Base-by-base conservation (phyloP, 1,139 yeast species). In the Yamadazyma aaseri region DNA sequence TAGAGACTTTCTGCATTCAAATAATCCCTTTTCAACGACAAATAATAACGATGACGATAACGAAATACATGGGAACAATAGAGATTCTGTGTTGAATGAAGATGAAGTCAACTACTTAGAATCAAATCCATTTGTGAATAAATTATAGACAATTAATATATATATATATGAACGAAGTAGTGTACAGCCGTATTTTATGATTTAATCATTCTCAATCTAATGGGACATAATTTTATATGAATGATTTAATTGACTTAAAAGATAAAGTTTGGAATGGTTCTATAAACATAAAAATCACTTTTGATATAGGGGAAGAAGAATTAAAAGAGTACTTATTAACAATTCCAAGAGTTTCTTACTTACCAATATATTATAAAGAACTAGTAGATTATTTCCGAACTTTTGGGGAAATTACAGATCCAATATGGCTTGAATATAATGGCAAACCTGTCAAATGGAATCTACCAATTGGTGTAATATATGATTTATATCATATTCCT, bases 381-480 rank as follows among this genome's bases (percentile, higher is more conserved):
- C 58, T 84, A 0, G 47, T 71, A 3, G 43, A 46, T 2, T 80
- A 67, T 50, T 76, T 82, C 43, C 50, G 56, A 27, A 55, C 39
- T 23, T 42, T 45, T 17, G 17, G 14, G n/a, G 58, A 52, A 34
- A 42, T 72, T 16, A 51, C 31, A 14, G 47, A 33, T 44, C 65
- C 73, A 1, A 49, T 68, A 0, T 87, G 96, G 95, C 65, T 87
- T 33, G 87, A 79, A 44, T 75, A 65, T 49, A 80, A 80, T 20
- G 73, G 64, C 4, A 76, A 67, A 1, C 87, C 94, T 0, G 40
- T 89, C 17, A 71, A 74, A 30, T 89, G 96, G 95, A 80, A 84
- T 46, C 62, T 79, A 46, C 97, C 97, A 0, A 59, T 82, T 5
- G 96, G 96, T 0, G 63, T 84, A 4, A 58, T 82, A 4, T 76